phyloP scores from a whole-genome alignment of 352 stramenopile genomes.

The Pythium sukuiense region DNA sequence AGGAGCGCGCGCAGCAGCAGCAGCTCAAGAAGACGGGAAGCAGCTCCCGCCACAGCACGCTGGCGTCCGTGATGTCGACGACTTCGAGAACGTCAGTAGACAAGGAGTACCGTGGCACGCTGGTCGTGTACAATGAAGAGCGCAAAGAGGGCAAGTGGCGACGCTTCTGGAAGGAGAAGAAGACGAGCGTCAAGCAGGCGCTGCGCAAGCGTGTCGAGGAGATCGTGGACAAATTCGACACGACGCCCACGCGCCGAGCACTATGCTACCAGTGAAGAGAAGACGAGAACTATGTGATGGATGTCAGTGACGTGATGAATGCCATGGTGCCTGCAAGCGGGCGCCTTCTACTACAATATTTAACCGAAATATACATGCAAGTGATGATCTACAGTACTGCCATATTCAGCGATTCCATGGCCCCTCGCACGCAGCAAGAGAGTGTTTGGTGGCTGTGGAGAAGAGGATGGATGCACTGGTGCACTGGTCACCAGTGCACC shows the following conservation, averaged over 20 bases:
- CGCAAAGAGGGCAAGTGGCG: conserved; percentile 43
- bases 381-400: too few relatives aligned
- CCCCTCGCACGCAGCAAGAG: too few relatives aligned
- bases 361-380: background rate
- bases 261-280: conserved; percentile 17
- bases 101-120: conserved; percentile 57
- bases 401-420: too few relatives aligned
- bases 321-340: background rate
- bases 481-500: too few relatives aligned
- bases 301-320: background rate
- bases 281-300: background rate
- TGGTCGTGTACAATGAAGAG: conserved; percentile 73
- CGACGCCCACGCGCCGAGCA: conserved; percentile 17
- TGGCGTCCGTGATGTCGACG: conserved; percentile 1
- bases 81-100: conserved; percentile 23
- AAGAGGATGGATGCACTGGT: too few relatives aligned
- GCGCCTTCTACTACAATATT: conserved; percentile 3
- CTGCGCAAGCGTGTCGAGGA: conserved; percentile 51
- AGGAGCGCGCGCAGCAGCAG: conserved; percentile 34
- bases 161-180: conserved; percentile 29
- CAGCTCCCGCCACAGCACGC: background rate
- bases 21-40: conserved; percentile 27
- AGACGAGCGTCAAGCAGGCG: conserved; percentile 36
- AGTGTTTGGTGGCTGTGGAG: too few relatives aligned
- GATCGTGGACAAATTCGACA: conserved; percentile 60